These are phyloP conservation scores for Epichloe festucae DNA, from an alignment of 2,329 filamentous ascomycete genomes.

Conservation along the genomic window DNA sequence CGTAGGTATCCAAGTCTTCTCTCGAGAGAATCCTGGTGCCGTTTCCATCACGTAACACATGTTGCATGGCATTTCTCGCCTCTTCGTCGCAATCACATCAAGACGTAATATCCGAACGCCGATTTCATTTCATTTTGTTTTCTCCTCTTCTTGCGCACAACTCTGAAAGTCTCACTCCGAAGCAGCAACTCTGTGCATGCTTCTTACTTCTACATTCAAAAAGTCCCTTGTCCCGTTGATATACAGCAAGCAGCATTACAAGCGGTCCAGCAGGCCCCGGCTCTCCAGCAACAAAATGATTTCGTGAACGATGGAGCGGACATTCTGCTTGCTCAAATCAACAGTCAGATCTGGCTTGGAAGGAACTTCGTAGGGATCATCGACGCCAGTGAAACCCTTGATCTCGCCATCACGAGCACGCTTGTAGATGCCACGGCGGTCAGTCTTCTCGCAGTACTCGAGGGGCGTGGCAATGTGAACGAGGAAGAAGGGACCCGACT, in stretches of 20 bases:
- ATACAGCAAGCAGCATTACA: constrained; percentile 23
- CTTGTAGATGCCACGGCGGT: constrained; percentile 81
- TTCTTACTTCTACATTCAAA: not conserved
- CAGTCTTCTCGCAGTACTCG: constrained; percentile 87
- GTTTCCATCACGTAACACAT: not conserved
- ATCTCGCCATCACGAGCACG: constrained; percentile 79
- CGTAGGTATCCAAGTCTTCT: too few species aligned
- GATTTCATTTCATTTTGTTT: not conserved
- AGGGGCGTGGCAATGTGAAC: constrained; percentile 89
- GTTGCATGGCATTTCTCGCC: not conserved
- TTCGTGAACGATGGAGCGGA: constrained; percentile 90
- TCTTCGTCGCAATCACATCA: not conserved
- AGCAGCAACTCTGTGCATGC: too few species aligned
- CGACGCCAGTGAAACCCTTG: constrained; percentile 95
- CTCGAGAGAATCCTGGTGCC: too few species aligned
- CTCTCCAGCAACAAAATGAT: constrained; percentile 88
- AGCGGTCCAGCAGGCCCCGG: constrained; percentile 69
- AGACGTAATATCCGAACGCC: not conserved
- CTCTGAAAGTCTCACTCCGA: not conserved
- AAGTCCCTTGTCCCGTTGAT: not conserved
- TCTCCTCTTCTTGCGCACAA: not conserved
- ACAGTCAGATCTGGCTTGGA: constrained; percentile 72
- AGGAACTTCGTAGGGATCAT: constrained; percentile 89
- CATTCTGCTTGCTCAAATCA: constrained; percentile 72
- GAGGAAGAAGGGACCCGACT: constrained; percentile 84